Percentiles rank a stretch among this genome's conserved stretches.
These are phyloP conservation scores for Camelina neglecta DNA, from an alignment of 345 rosid genomes.

Conservation along the genomic window DNA sequence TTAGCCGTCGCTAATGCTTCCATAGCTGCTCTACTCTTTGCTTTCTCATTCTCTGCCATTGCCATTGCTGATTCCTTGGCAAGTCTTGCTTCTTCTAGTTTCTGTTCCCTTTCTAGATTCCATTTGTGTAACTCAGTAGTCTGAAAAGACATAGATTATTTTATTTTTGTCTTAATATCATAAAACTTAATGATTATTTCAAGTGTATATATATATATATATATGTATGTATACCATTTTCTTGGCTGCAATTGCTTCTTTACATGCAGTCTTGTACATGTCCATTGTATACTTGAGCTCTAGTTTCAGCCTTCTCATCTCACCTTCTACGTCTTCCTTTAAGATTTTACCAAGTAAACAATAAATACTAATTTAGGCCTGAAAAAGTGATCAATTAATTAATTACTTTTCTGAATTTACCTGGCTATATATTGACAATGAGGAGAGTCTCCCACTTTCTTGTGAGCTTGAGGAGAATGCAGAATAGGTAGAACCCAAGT, in stretches of 20 bases:
- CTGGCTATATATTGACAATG: constrained; percentile 32
- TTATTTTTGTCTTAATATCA: background rate
- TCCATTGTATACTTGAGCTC: constrained; percentile 51
- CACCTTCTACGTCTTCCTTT: constrained; percentile 51
- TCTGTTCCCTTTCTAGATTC: constrained; percentile 34
- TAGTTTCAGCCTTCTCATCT: constrained; percentile 44
- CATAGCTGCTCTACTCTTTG: constrained; percentile 42
- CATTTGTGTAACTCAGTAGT: constrained; percentile 40
- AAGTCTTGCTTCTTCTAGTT: constrained; percentile 41
- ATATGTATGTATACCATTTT: constrained; percentile 28
- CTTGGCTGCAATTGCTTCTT: constrained; percentile 47
- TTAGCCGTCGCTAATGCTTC: constrained; percentile 41
- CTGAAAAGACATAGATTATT: constrained; percentile 13
- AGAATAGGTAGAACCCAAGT: constrained; percentile 33
- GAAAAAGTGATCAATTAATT: background rate
- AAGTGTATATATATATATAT: background rate
- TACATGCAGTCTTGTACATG: constrained; percentile 41
- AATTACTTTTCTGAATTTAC: constrained; percentile 19
- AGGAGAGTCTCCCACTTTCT: constrained; percentile 36
- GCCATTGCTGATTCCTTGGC: constrained; percentile 44
- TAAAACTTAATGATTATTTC: background rate
- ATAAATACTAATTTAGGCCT: background rate
- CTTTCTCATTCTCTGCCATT: constrained; percentile 45
- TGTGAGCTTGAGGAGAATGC: constrained; percentile 34
- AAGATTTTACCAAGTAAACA: background rate